Evolutionary conservation across 768 basidiomycete species (phyloP).

Genomic region (Kwoniella dendrophila): DNA sequence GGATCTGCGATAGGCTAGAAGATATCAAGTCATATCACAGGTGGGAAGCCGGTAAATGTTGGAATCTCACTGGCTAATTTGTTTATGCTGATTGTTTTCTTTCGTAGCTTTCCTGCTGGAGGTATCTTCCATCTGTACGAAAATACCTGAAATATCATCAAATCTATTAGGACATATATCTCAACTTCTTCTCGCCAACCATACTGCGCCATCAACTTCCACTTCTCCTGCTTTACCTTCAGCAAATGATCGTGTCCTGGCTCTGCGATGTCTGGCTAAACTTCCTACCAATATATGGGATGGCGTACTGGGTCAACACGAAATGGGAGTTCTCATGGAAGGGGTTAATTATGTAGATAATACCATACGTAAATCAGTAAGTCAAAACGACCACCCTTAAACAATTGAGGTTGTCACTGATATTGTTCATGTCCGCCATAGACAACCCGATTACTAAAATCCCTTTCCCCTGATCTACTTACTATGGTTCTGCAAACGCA

Average conservation of each 20-base stretch:
- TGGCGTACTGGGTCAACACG: constrained; percentile 29
- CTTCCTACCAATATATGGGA: constrained; percentile 33
- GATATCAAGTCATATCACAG: background rate
- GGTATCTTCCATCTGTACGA: constrained; percentile 11
- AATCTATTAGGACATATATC: constrained; percentile 1
- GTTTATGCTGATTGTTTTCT: background rate
- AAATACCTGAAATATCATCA: background rate
- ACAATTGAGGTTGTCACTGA: background rate
- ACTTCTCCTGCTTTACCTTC: background rate
- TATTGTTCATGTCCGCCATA: background rate
- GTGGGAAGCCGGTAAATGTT: constrained; percentile 18
- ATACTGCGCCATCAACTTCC: constrained; percentile 1
- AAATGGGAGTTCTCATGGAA: constrained; percentile 45
- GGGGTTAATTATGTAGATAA: constrained; percentile 41
- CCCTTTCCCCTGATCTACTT: constrained; percentile 20
- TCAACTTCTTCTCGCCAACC: constrained; percentile 2
- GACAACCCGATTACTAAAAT: constrained; percentile 27
- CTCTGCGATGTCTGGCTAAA: constrained; percentile 31
- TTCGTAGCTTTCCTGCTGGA: constrained; percentile 31
- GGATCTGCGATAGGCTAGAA: background rate
- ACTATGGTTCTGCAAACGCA: constrained; percentile 3
- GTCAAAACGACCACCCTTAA: constrained; percentile 2
- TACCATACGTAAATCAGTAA: constrained; percentile 34
- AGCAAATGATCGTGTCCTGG: constrained; percentile 32
- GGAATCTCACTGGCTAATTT: background rate